Evolutionary conservation across 2,329 filamentous ascomycete species (phyloP), one percentile per base, ranked within the genome.

Genomic region (Coniochaeta sp.): DNA sequence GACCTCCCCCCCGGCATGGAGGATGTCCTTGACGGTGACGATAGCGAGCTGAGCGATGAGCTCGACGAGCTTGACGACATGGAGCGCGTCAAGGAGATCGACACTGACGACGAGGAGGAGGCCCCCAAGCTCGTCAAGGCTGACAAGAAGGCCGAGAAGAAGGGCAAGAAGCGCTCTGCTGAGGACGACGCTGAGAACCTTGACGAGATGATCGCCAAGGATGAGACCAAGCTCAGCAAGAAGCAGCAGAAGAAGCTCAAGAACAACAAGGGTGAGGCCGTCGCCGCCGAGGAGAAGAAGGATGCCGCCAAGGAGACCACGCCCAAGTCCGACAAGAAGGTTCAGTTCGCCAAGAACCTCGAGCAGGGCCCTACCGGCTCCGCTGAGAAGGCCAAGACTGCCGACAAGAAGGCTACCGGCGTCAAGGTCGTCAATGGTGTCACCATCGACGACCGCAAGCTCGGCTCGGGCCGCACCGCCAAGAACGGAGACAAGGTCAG

Each of bases 171-270:
- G 89, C 93, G 95, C 67, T 78, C 88, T 47, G 93, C 93, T 55
- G 91, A 91, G 69, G 86, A 88, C 59, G 83, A 82, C 62, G 74
- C 76, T 44, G 85, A 88, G 72, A 82, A 80, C 63, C 88, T 97
- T 28, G 93, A 97, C 69, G 90, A 90, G 65, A 77, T 96, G 75
- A 96, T 97, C 70, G 83, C 87, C 74, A 93, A 95, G 78, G 82
- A 85, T 66, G 89, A 92, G 68, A 73, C 82, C 67, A 93, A 93
- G 80, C 83, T 92, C 64, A 93, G 87, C 84, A 97, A 97, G 85
- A 97, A 96, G 82, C 91, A 98, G 76, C 84, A 89, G 70, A 98
- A 99, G 89, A 97, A 97, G 84, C 84, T 93, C 66, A 96, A 96
- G 87, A 97, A 96, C 84, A 98, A 98, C 83, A 91, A 96, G 74